Percentiles rank a stretch among this genome's conserved stretches.
Evolutionary conservation across 768 basidiomycete species (phyloP).

Genomic region (Inosperma sp.): DNA sequence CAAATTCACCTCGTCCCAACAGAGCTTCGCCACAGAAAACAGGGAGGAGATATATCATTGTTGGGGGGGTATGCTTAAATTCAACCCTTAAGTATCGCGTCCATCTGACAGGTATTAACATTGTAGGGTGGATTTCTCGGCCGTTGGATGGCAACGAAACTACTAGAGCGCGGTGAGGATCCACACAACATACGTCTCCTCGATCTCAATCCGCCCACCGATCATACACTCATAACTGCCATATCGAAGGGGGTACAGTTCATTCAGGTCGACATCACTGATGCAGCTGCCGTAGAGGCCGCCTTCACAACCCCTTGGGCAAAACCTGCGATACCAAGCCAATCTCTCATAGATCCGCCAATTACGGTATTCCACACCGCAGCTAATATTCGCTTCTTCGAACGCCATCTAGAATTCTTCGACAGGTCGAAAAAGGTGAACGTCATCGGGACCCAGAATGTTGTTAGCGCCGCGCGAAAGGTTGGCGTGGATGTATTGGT

Average conservation of each 20-base stretch:
- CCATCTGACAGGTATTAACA: not conserved
- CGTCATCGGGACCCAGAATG: constrained; percentile 61
- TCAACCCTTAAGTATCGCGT: not conserved
- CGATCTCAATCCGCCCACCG: constrained; percentile 60
- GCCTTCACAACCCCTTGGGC: constrained; percentile 70
- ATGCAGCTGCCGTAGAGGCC: constrained; percentile 46
- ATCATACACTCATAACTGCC: constrained; percentile 52
- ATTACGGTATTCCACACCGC: constrained; percentile 75
- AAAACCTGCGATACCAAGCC: not conserved
- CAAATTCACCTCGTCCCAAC: constrained; percentile 31
- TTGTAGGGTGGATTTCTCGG: constrained; percentile 68
- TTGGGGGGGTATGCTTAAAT: constrained; percentile 61
- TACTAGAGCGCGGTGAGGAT: constrained; percentile 68
- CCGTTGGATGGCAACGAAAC: constrained; percentile 69
- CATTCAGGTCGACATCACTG: constrained; percentile 53
- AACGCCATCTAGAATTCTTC: constrained; percentile 50
- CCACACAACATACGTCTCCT: constrained; percentile 59
- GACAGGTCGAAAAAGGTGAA: constrained; percentile 58
- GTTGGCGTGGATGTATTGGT: constrained; percentile 55
- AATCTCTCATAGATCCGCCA: constrained; percentile 1
- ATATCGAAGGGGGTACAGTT: constrained; percentile 51
- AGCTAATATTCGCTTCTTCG: constrained; percentile 75
- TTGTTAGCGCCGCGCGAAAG: constrained; percentile 52
- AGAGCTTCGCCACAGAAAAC: constrained; percentile 60
- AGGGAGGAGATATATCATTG: constrained; percentile 68